Evolutionary conservation across 78 protist genomes (phyloP).

Genomic region (Dictyostelium intermedium): DNA sequence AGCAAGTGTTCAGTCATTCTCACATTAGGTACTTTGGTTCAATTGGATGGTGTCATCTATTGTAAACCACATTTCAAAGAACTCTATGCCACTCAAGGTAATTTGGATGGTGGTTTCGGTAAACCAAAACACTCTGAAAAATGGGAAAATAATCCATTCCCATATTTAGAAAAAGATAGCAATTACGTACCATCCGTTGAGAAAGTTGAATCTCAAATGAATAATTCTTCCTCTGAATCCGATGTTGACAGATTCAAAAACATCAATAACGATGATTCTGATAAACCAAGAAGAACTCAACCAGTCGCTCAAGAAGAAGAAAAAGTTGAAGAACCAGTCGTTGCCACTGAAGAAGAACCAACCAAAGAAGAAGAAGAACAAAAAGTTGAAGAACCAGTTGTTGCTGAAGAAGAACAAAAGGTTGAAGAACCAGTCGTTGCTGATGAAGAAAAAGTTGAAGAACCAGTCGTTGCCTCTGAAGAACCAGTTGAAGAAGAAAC

Average conservation of each 20-base stretch:
- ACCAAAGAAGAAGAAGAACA: background rate
- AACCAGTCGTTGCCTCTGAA: background rate
- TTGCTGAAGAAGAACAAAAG: background rate
- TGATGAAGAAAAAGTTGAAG: slow-evolving; percentile 25
- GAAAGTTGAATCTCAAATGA: slow-evolving; percentile 23
- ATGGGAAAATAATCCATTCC: slow-evolving; percentile 74
- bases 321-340: background rate
- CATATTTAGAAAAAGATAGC: slow-evolving; percentile 58
- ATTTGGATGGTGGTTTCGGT: slow-evolving; percentile 67
- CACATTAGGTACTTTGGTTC: slow-evolving; percentile 41
- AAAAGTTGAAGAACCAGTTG: background rate
- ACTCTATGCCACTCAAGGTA: slow-evolving; percentile 70
- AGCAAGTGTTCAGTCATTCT: slow-evolving; percentile 31
- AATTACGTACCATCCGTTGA: slow-evolving; percentile 66
- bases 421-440: slow-evolving; percentile 6
- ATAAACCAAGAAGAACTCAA: background rate
- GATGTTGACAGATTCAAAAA: slow-evolving; percentile 37
- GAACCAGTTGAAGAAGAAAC: slow-evolving; percentile 2
- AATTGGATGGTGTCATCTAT: slow-evolving; percentile 63
- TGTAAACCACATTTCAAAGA: slow-evolving; percentile 80
- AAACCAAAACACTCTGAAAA: slow-evolving; percentile 44
- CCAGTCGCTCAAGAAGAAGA: background rate
- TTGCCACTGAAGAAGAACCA: background rate
- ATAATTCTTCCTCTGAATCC: background rate
- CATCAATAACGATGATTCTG: background rate